Percentiles rank a stretch among this genome's conserved stretches.
These are phyloP conservation scores for Chalaropsis thielavioides DNA, from an alignment of 2,329 filamentous ascomycete species.

Conservation along the genomic window DNA sequence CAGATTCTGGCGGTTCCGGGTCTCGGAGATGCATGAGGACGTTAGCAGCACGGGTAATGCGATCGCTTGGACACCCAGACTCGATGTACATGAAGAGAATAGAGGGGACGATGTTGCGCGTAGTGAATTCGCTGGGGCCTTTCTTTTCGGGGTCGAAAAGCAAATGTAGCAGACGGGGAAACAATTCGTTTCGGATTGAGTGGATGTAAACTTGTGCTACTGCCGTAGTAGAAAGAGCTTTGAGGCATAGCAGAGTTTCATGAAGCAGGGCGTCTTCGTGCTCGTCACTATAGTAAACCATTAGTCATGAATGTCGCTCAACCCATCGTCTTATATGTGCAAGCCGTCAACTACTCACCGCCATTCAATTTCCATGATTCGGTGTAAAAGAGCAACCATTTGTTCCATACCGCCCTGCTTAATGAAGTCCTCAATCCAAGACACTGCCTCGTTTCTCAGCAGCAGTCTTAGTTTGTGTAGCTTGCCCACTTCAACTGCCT, in stretches of 20 bases:
- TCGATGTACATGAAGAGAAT: slow-evolving; percentile 81
- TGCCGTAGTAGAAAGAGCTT: slow-evolving; percentile 84
- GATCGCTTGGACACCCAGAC: slow-evolving; percentile 44
- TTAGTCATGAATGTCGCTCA: slow-evolving; percentile 17
- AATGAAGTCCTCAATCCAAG: slow-evolving; percentile 90
- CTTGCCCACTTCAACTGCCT: slow-evolving; percentile 82
- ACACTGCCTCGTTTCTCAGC: slow-evolving; percentile 84
- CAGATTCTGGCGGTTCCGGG: slow-evolving; percentile 58
- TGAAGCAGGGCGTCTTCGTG: slow-evolving; percentile 89
- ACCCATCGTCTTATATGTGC: slow-evolving; percentile 13
- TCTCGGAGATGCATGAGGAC: slow-evolving; percentile 70
- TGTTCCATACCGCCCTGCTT: slow-evolving; percentile 82
- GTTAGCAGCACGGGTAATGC: slow-evolving; percentile 53
- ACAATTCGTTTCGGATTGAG: slow-evolving; percentile 64
- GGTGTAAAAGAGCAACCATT: slow-evolving; percentile 69
- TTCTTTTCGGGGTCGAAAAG: slow-evolving; percentile 97
- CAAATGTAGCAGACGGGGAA: slow-evolving; percentile 74
- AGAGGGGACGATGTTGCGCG: slow-evolving; percentile 76
- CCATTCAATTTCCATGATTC: slow-evolving; percentile 95
- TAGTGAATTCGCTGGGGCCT: slow-evolving; percentile 91
- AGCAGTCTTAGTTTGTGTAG: slow-evolving; percentile 83
- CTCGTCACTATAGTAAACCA: slow-evolving; percentile 53
- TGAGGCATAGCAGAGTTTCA: slow-evolving; percentile 82
- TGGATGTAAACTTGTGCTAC: slow-evolving; percentile 70
- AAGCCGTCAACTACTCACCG: slow-evolving; percentile 42